Evolutionary conservation across 805 yeast genomes (phyloP), one percentile per base, ranked within the genome.

Genomic region (Cyberlindnera maclurae): DNA sequence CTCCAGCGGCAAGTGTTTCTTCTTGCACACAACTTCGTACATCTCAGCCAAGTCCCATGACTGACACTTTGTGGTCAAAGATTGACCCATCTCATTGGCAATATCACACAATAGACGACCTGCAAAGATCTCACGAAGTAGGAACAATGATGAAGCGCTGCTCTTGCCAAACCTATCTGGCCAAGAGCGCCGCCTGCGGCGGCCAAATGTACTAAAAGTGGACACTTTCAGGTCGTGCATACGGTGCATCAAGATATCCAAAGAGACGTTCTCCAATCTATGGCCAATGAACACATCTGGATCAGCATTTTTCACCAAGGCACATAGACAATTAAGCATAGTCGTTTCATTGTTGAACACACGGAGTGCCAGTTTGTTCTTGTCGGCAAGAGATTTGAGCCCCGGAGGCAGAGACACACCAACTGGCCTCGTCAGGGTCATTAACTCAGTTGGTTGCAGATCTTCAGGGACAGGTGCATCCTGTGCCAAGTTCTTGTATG

Each of bases 281-380:
- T 93, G 97, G 24, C 98, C 98, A 29, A 90, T 57, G 38, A 87
- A 74, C 2, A 88, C 81, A 64, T 93, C 98, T 0, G 97, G 97
- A 59, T 93, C 98, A n/a, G 73, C 64, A 30, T 44, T 64, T 49
- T 78, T 81, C 34, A 90, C 63, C 54, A 77, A 59, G 0, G 85
- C 90, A 38, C 88, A 69, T 35, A 93, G 72, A 58, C 85, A 82
- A 43, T 77, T 77, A 34, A 93, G 67, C 53, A 93, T 59, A 0
- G 84, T 73, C 43, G 76, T 77, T 53, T 93, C 97, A 47, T 74
- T 80, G 24, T 79, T 80, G 52, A 84, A 82, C 8, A 73, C 58
- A 46, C 80, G 70, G 24, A 83, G 57, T 34, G 60, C 64, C 31
- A 78, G 55, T 33, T 67, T 68, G 49, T 70, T 72, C 48, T 75